These are phyloP conservation scores for Colletotrichum sp. DNA, from an alignment of 2,329 filamentous ascomycete species.

Conservation along the genomic window DNA sequence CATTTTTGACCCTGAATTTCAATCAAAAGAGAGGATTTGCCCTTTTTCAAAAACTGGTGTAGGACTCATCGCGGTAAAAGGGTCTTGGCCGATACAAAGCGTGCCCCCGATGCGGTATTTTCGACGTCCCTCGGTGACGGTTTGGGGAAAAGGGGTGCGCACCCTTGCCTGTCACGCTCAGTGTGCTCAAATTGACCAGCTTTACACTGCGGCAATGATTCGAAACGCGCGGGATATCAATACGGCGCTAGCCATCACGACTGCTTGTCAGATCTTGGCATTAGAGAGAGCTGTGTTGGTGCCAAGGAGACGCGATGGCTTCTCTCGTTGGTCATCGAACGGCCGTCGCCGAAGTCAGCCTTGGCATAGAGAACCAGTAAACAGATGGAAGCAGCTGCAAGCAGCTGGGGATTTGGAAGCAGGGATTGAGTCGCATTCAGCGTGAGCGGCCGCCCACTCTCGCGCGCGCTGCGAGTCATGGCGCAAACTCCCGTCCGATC, in stretches of 20 bases:
- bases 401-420: background rate
- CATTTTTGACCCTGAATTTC: conserved; percentile 36
- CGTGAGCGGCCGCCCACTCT: background rate
- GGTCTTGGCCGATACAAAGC: conserved; percentile 39
- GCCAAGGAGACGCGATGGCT: background rate
- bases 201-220: background rate
- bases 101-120: background rate
- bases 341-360: background rate
- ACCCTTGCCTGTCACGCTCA: background rate
- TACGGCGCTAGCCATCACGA: background rate
- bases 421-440: background rate
- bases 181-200: background rate
- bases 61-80: conserved; percentile 20
- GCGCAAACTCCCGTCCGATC: background rate
- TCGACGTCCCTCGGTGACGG: background rate
- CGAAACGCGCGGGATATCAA: background rate
- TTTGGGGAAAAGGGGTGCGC: background rate
- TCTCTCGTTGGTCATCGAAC: background rate
- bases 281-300: background rate
- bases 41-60: background rate
- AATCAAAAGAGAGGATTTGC: background rate
- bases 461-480: background rate
- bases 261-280: background rate
- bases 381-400: background rate
- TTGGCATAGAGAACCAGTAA: background rate